phyloP scores from a whole-genome alignment of 2,329 filamentous ascomycete species.

The Nothophoma quercina region DNA sequence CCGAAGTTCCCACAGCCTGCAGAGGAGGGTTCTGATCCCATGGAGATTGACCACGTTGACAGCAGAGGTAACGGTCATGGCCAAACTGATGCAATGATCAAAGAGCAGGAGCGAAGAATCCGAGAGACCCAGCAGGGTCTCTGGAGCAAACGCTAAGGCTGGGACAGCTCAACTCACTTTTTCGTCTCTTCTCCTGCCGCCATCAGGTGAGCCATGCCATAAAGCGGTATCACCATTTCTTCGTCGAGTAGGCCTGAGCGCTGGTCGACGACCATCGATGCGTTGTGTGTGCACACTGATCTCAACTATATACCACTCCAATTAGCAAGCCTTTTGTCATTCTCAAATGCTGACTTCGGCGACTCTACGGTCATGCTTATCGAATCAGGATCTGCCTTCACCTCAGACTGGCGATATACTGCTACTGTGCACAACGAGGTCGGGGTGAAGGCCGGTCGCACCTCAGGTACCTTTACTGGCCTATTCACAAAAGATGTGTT shows the following conservation, averaged over 20 bases:
- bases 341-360: not conserved
- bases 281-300: constrained; percentile 5
- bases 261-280: constrained; percentile 4
- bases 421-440: not conserved
- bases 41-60: constrained; percentile 60
- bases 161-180: not conserved
- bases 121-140: constrained; percentile 65
- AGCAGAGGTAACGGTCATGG: constrained; percentile 66
- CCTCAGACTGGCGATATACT: not conserved
- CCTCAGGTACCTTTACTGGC: not conserved
- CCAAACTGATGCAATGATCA: constrained; percentile 69
- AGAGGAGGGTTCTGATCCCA: constrained; percentile 45
- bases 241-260: constrained; percentile 6
- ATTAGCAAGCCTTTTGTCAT: not conserved
- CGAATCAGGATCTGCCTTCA: not conserved
- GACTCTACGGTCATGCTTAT: not conserved
- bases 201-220: not conserved
- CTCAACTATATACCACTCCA: constrained; percentile 16
- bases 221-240: no score
- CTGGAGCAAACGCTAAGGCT: constrained; percentile 54
- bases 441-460: constrained; percentile 2
- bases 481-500: not conserved
- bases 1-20: constrained; percentile 45
- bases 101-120: constrained; percentile 66
- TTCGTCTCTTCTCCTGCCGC: constrained; percentile 1